Evolutionary conservation across 2,329 filamentous ascomycete species (phyloP), one percentile per base, ranked within the genome.

Genomic region (Niveomyces coronatus): DNA sequence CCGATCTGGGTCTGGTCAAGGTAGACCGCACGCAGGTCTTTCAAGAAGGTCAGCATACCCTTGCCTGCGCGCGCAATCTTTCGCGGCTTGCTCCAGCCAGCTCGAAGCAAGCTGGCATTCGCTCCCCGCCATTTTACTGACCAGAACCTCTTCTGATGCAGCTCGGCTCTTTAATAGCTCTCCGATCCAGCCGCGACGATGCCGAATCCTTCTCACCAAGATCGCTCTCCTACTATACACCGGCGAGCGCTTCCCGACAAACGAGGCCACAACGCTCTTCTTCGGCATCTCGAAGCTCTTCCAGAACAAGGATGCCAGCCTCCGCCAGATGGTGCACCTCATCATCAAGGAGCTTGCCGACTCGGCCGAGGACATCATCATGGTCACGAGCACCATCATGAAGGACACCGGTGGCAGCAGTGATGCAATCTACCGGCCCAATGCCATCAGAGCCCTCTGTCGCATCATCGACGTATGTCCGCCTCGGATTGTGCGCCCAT

Each of bases 371-470:
- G 91, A 98, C 71, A 93, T 95, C 47, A 98, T 98, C 60, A 96
- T 98, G 91, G 91, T 95, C 45, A 98, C 91, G 14, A 94, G 86
- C 64, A 95, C 89, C 51, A 95, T 98, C 52, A 98, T 96, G 91
- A 98, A 98, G 71, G 91, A 98, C 61, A 95, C 89, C 9, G 87
- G 88, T 37, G 87, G 93, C 46, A 85, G 88, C 54, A 95, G 86
- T 55, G 91, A 96, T 57, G 82, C 88, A 37, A 79, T 95, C 40
- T 95, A 88, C 68, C 76, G 91, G 53, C 86, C 91, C 37, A 98
- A 98, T 67, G 89, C 91, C 45, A 96, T 96, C 57, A 76, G 91
- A 52, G 88, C 89, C 27, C 71, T 96, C 49, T 96, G 89, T 68
- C 82, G 91, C 49, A 94, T 98, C 56, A 96, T 96, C 56, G 87